Evolutionary conservation across 2,329 filamentous ascomycete species (phyloP).

Genomic region (Lasiodiplodia citricola): DNA sequence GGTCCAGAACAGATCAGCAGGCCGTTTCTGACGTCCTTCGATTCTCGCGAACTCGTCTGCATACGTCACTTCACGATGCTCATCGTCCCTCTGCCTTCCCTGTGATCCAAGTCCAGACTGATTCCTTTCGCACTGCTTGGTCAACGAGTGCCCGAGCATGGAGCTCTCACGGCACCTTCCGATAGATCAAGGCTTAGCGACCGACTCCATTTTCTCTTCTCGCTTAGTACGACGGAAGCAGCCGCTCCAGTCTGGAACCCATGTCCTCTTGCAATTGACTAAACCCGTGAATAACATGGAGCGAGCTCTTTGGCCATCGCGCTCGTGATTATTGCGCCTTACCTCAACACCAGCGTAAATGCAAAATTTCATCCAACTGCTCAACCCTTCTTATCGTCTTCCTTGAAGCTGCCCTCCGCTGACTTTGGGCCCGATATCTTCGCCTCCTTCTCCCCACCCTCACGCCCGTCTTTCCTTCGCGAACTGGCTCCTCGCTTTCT

Average conservation of each 20-base stretch:
- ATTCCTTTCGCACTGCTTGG: neutral
- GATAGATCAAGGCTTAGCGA: neutral
- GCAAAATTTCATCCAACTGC: neutral
- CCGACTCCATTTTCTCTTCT: neutral
- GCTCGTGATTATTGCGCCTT: neutral
- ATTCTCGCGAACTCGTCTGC: neutral
- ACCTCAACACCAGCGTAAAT: slow-evolving; percentile 10
- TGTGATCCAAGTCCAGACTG: neutral
- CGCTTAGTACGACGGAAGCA: neutral
- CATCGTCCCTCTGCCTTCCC: neutral
- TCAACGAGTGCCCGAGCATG: neutral
- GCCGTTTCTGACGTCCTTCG: neutral
- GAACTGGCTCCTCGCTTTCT: slow-evolving; percentile 58
- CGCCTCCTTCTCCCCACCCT: slow-evolving; percentile 39
- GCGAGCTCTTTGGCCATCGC: neutral
- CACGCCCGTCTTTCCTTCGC: slow-evolving; percentile 36
- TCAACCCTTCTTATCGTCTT: slow-evolving; percentile 13
- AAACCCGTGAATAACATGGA: neutral
- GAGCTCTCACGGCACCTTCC: neutral
- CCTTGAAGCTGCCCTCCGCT: slow-evolving; percentile 16
- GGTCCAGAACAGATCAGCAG: slow-evolving; percentile 9
- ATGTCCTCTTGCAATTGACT: neutral
- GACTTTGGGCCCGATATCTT: slow-evolving; percentile 31
- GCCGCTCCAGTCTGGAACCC: neutral
- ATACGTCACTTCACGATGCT: neutral